Base-by-base conservation (phyloP, 108 stramenopile genomes). In the Nitzschia palea region DNA sequence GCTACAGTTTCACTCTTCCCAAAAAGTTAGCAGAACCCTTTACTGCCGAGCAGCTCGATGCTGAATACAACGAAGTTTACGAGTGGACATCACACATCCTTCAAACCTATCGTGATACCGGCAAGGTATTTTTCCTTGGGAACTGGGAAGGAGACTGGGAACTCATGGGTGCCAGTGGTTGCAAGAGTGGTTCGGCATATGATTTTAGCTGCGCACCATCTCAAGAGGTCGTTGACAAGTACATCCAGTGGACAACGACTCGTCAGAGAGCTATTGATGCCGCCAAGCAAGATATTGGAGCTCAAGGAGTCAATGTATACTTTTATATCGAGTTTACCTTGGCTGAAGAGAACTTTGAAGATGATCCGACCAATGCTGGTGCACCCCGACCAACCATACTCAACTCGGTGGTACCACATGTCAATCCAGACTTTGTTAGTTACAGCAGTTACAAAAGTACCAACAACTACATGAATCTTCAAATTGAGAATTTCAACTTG, bases 341-440 rank as follows among this genome's bases (percentile, higher is more conserved):
- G 51, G 51, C 51, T 23, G 26, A 52, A 52, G 51, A 52, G 26
- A 52, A 52, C 5, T 52, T 14, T 20, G 51, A 52, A 22, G 51
- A 22, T 26, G 22, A 52, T 26, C 51, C 51, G 2, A 25, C 51
- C 14, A 14, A 52, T 14, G 22, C 3, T 14, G 51, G 51, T 2
- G 20, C 26, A 4, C 51, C 26, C 20, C 20, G 51, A 20, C 51
- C 51, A 14, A 52, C 51, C 23, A 52, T 44, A 18, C 44, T 44
- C 44, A 44, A 44, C 20, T 44, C 44, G 3, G 44, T 44, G 20
- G 44, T 44, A 14, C 51, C 51, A 52, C 22, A n/a, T 4, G 51
- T 52, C 20, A 52, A 52, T 26, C 51, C 51, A 2, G 51, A 52
- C 51, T 52, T 52, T 52, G 14, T 52, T 14, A 52, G 51, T 26